These are phyloP conservation scores for Colletotrichum karsti DNA, from an alignment of 2,329 filamentous ascomycete species.

Conservation along the genomic window DNA sequence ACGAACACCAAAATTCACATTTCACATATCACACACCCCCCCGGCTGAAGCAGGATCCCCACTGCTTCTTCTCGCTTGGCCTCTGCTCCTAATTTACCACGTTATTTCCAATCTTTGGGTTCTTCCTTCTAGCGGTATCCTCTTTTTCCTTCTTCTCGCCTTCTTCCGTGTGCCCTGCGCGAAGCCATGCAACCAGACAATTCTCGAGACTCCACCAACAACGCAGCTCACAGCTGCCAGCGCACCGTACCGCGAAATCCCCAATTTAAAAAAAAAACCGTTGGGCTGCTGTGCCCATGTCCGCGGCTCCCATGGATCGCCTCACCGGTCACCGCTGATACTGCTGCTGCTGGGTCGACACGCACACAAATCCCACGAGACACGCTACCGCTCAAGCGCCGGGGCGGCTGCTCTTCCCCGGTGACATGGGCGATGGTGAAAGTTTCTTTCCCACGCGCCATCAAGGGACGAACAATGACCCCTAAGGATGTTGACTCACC, in stretches of 20 bases:
- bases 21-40: background rate
- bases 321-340: background rate
- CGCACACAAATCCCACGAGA: too few relatives aligned
- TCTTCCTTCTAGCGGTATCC: constrained; percentile 22
- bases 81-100: constrained; percentile 25
- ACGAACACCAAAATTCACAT: background rate
- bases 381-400: background rate
- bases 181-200: background rate
- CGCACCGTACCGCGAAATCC: background rate
- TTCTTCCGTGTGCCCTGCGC: constrained; percentile 20
- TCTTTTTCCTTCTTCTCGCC: constrained; percentile 28
- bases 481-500: constrained; percentile 23
- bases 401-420: constrained; percentile 21
- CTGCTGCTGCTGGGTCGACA: background rate
- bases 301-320: background rate
- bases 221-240: background rate
- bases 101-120: constrained; percentile 14
- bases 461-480: background rate
- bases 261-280: constrained; percentile 16
- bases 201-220: constrained; percentile 1
- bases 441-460: background rate
- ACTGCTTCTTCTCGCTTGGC: constrained; percentile 11
- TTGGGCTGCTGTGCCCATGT: background rate
- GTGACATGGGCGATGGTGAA: background rate
- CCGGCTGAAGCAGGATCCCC: constrained; percentile 12